Percentiles rank a stretch among this genome's conserved stretches.
Conservation (phyloP, 2,329 filamentous ascomycete genomes). For the Byssoonygena ceratinophila region DNA sequence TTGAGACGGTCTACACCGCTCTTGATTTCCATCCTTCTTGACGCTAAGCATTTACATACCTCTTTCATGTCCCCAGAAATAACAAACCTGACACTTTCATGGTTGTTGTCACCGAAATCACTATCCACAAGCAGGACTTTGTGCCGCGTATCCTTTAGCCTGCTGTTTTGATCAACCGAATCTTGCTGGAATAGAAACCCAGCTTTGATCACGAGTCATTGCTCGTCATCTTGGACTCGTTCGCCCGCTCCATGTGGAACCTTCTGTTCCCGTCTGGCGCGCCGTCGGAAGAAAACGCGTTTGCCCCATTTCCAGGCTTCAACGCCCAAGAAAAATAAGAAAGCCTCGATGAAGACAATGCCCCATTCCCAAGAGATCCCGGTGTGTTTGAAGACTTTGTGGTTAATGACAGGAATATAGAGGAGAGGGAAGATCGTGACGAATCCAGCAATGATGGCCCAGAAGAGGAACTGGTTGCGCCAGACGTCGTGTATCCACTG, state of each 20-base stretch:
- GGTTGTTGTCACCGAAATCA: neutral
- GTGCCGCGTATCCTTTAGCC: neutral
- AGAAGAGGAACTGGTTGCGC: constrained; percentile 64
- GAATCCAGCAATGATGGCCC: constrained; percentile 49
- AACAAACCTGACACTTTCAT: constrained; percentile 2
- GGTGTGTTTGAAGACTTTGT: constrained; percentile 54
- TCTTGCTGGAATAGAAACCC: neutral
- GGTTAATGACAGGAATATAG: constrained; percentile 60
- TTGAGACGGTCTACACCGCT: neutral
- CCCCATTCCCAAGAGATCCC: constrained; percentile 61
- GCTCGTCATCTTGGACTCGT: constrained; percentile 8
- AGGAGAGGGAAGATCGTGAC: constrained; percentile 49
- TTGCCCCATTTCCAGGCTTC: constrained; percentile 61
- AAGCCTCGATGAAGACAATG: constrained; percentile 51
- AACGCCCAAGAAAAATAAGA: constrained; percentile 53
- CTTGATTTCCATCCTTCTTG: neutral
- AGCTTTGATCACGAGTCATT: constrained; percentile 9
- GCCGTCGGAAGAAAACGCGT: constrained; percentile 42
- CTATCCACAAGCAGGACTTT: neutral
- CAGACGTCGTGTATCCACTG: constrained; percentile 59
- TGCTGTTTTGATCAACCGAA: neutral
- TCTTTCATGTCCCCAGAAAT: neutral
- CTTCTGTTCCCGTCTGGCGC: constrained; percentile 5
- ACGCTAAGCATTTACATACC: neutral
- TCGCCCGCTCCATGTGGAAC: constrained; percentile 7